Base-by-base conservation (phyloP, 2,329 filamentous ascomycete genomes). In the Hymenoscyphus albidus region DNA sequence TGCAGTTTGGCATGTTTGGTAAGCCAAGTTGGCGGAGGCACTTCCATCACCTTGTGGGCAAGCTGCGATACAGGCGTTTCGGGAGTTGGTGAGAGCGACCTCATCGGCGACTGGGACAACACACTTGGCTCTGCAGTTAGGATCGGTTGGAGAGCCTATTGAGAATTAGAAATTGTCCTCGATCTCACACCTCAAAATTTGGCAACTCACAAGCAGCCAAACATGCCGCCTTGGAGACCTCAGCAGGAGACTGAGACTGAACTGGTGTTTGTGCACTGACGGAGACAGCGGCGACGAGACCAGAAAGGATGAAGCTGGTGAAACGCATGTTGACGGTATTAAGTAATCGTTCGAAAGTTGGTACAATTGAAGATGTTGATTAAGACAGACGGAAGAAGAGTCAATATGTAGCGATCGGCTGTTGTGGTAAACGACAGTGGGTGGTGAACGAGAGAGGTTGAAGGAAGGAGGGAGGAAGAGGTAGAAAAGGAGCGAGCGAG, bases 21-120 rank as follows among this genome's bases (percentile, higher is more conserved):
- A 70, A 3, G 58, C 59, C 7, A 59, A n/a, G 51, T 68, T 66
- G 7, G 63, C 68, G 13, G 65, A 10, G 1, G 65, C 60, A n/a
- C 64, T 66, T n/a, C 68, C 68, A 22, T 70, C 64, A 5, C 68
- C 68, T 35, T 66, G 60, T n/a, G 58, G 22, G 59, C 68, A 69
- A 12, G 44, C 56, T 40, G 14, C 14, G 38, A 69, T 62, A 44
- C 66, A 68, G 4, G 42, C 59, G 54, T 62, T 62, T 18, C 60
- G 62, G 16, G 51, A 18, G 39, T 66, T 68, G 27, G 58, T 57
- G 31, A 57, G 40, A 18, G 38, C 55, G 39, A 39, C 58, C 18
- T 62, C 56, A 12, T 58, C 64, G 13, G 22, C 39, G 16, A 32
- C 44, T 13, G 38, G 22, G 54, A 65, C 31, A 32, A 68, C 61